Evolutionary conservation across 805 yeast genomes (phyloP), one percentile per base, ranked within the genome.

Genomic region (Maudiozyma barnettii): DNA sequence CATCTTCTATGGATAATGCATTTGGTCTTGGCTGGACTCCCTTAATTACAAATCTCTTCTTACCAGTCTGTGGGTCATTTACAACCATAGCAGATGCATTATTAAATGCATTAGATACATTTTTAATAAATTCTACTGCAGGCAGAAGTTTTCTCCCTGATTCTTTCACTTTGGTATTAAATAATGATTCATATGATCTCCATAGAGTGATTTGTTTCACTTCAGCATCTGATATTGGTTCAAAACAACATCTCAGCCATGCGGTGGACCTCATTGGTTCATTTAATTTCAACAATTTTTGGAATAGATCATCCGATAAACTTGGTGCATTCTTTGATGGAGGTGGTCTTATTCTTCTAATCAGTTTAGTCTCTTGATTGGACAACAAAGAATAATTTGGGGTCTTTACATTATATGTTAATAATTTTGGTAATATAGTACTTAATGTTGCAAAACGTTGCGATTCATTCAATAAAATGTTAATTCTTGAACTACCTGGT

Each of bases 101-200:
- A 16, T 84, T 82, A 62, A 93, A 93, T 1, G 96, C 95, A 50
- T 79, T 78, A 31, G 90, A 83, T 19, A 91, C 98, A 60, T 93
- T 91, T 58, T 91, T 88, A 63, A 93, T 93, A 64, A 93, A 93
- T 54, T 93, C 98, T 12, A 93, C 97, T 0, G 99, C 99, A 1
- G 96, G 95, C 30, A 91, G 72, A 44, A 91, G 69, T 54, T 79
- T 77, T 47, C 75, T 72, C 36, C 77, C 72, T 56, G 81, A 76
- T 29, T 68, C 72, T 40, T 69, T 66, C 3, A 70, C 71, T 46
- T 76, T 77, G 46, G 75, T 76, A 51, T 83, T 83, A 58, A 93
- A 93, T 62, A 84, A 93, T 13, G 80, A 71, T 64, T 93, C 98
- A 67, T 93, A 93, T 0, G 95, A 80, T 64, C 89, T 87, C 99